Evolutionary conservation across 2,329 filamentous ascomycete species (phyloP).

Genomic region (Aureobasidium sp.): DNA sequence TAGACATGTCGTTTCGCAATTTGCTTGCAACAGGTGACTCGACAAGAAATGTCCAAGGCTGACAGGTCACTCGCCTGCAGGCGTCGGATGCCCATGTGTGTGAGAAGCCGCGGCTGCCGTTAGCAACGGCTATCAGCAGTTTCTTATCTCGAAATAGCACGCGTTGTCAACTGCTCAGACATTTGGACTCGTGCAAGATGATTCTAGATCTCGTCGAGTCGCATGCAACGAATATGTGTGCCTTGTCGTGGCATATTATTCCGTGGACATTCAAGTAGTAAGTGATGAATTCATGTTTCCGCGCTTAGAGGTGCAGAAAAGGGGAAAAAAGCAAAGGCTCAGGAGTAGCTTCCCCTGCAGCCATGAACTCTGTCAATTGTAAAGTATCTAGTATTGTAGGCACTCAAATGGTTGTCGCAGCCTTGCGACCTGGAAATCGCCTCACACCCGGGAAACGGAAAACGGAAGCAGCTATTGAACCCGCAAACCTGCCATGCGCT

Average conservation of each 20-base stretch:
- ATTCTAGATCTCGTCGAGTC: not conserved
- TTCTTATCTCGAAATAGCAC: slow-evolving; percentile 10
- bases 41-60: not conserved
- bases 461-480: not conserved
- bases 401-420: not conserved
- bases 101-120: not conserved
- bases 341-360: not conserved
- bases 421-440: not conserved
- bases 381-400: no score
- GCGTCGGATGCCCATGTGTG: not conserved
- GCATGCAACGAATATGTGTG: not conserved
- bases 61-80: slow-evolving; percentile 8
- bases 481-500: not conserved
- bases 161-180: slow-evolving; percentile 6
- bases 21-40: not conserved
- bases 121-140: slow-evolving; percentile 8
- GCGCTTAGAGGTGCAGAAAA: no score
- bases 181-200: not conserved
- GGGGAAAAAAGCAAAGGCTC: no score
- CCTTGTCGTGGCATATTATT: no score
- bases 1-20: not conserved
- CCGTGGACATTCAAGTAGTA: no score
- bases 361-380: not conserved
- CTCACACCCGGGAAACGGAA: not conserved
- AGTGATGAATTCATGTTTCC: no score